A percentile compares a stretch with the other conserved stretches of the same genome.
Conservation (phyloP, 331 rosid species). For the Rhamnella rubrinervis region DNA sequence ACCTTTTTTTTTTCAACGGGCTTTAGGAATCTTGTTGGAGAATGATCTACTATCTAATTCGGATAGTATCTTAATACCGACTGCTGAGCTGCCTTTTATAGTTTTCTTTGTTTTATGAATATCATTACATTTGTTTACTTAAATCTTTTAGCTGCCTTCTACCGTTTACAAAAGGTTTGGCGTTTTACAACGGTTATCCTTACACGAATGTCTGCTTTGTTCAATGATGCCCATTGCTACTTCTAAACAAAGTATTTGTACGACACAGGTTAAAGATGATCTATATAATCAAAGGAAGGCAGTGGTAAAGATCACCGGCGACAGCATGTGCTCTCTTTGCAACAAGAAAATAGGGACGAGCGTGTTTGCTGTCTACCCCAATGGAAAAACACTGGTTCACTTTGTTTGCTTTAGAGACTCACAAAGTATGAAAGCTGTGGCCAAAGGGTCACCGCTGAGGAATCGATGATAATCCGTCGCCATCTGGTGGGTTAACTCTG, state of each 20-base stretch:
- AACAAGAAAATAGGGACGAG: conserved; percentile 92
- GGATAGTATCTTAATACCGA: neutral
- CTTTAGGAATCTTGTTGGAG: neutral
- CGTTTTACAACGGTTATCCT: no score
- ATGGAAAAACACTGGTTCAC: conserved; percentile 88
- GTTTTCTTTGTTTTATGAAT: neutral
- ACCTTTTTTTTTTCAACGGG: no score
- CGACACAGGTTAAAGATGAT: conserved; percentile 81
- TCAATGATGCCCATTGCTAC: neutral
- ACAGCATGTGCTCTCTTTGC: conserved; percentile 94
- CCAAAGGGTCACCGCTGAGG: conserved; percentile 61
- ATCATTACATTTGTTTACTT: neutral
- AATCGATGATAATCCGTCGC: conserved; percentile 31
- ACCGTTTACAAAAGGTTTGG: neutral
- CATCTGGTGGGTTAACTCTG: neutral
- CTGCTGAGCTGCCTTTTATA: neutral
- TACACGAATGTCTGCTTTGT: neutral
- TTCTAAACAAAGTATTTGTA: neutral
- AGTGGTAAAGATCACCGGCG: conserved; percentile 69
- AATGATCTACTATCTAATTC: neutral
- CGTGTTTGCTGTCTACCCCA: conserved; percentile 90
- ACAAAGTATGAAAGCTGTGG: conserved; percentile 83
- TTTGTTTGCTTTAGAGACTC: conserved; percentile 94
- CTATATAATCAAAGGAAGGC: conserved; percentile 75
- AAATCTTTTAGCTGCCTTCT: neutral